Evolutionary conservation across 305 asterid genomes (phyloP).

Genomic region (Fraxinus ornus): DNA sequence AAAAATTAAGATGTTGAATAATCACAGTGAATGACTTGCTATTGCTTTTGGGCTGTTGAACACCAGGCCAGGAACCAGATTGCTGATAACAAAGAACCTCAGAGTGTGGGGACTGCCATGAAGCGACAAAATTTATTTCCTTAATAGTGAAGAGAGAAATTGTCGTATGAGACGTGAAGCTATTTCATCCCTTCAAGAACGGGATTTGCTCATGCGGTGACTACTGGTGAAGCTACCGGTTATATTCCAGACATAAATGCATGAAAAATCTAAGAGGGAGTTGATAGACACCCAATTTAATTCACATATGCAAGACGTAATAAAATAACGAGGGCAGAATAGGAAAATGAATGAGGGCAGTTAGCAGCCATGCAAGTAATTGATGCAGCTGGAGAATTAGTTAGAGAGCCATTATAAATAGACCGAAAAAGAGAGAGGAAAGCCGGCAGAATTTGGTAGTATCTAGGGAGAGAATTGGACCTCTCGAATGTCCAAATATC

Average conservation of each 20-base stretch:
- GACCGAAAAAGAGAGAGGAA: too few relatives aligned
- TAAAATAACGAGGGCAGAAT: too few relatives aligned
- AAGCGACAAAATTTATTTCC: slow-evolving; percentile 55
- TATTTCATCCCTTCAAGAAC: slow-evolving; percentile 63
- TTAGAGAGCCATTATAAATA: too few relatives aligned
- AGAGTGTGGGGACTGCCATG: slow-evolving; percentile 70
- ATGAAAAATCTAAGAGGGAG: background rate
- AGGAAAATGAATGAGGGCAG: too few relatives aligned
- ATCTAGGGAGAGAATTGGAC: too few relatives aligned
- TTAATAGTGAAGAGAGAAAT: slow-evolving; percentile 47
- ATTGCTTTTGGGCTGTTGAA: slow-evolving; percentile 63
- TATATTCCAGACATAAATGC: background rate
- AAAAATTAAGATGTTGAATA: slow-evolving; percentile 52
- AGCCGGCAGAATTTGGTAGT: too few relatives aligned
- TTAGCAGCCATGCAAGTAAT: too few relatives aligned
- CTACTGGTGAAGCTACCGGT: slow-evolving; percentile 41
- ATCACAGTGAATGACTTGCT: slow-evolving; percentile 69
- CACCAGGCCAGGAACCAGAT: slow-evolving; percentile 44
- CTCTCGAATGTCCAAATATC: too few relatives aligned
- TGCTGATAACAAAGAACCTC: slow-evolving; percentile 57
- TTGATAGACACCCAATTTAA: too few relatives aligned
- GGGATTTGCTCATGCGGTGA: slow-evolving; percentile 60
- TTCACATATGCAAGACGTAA: too few relatives aligned
- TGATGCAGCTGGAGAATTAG: too few relatives aligned
- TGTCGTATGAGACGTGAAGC: slow-evolving; percentile 54